phyloP scores from a whole-genome alignment of 163 green algal species.

The Chlamydomonas reinhardtii region DNA sequence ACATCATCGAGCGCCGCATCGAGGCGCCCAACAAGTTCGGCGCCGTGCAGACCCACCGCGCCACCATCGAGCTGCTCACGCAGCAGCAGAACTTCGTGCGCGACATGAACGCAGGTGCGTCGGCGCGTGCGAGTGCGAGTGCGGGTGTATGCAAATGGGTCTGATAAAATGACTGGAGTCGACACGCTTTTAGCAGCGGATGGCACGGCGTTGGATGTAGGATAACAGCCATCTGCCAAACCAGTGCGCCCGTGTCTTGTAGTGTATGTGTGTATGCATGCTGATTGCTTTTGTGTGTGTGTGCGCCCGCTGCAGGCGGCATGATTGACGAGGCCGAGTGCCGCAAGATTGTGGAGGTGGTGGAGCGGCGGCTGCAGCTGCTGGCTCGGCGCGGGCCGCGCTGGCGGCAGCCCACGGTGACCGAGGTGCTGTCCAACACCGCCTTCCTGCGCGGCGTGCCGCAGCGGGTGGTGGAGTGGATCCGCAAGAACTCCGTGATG shows the following conservation, averaged over 20 bases:
- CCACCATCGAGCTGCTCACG: slow-evolving; percentile 62
- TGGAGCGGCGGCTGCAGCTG: slow-evolving; percentile 71
- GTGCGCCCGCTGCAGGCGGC: slow-evolving; percentile 56
- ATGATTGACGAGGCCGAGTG: slow-evolving; percentile 80
- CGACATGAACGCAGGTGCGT: slow-evolving; percentile 58
- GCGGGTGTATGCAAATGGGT: background rate
- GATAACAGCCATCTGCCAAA: too few relatives aligned
- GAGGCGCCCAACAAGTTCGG: slow-evolving; percentile 83
- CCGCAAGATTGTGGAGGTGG: slow-evolving; percentile 73
- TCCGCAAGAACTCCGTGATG: slow-evolving; percentile 44
- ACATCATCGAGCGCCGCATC: slow-evolving; percentile 86
- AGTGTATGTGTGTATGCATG: too few relatives aligned
- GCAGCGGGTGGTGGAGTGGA: slow-evolving; percentile 55
- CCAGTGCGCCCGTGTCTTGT: too few relatives aligned
- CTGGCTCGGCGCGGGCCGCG: slow-evolving; percentile 72
- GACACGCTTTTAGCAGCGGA: too few relatives aligned
- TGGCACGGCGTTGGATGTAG: too few relatives aligned
- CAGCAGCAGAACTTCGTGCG: slow-evolving; percentile 70
- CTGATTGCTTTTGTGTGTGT: too few relatives aligned
- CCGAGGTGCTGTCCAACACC: slow-evolving; percentile 68
- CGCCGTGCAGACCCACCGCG: slow-evolving; percentile 83
- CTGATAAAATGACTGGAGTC: too few relatives aligned
- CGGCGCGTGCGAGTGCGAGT: background rate
- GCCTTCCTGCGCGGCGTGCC: slow-evolving; percentile 71
- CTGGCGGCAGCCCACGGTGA: slow-evolving; percentile 65